phyloP scores from a whole-genome alignment of 2,329 filamentous ascomycete genomes.

The Ceratocystiopsis sp. region DNA sequence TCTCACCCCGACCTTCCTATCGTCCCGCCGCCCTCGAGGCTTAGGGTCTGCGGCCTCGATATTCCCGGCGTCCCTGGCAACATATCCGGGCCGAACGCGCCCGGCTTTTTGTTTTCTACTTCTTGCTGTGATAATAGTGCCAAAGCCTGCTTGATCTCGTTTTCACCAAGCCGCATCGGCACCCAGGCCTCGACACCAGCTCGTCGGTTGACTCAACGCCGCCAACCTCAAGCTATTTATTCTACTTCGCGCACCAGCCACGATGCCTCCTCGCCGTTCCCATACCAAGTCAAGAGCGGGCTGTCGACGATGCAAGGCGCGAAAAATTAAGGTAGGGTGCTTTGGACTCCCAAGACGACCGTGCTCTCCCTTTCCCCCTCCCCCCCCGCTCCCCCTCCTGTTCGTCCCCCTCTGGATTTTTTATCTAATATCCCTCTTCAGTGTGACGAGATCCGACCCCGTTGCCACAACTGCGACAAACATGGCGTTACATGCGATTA shows the following conservation, averaged over 20 bases:
- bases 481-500: conserved; percentile 52
- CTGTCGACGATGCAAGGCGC: conserved; percentile 46
- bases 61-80: too few species aligned
- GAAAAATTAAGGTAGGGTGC: conserved; percentile 48
- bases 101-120: too few species aligned
- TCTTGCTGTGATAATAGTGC: neutral
- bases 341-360: neutral
- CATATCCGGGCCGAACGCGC: too few species aligned
- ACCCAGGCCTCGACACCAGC: neutral
- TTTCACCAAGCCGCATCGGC: neutral
- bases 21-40: too few species aligned
- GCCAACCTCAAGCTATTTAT: too few species aligned
- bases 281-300: conserved; percentile 56
- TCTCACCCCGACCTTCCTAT: too few species aligned
- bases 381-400: too few species aligned
- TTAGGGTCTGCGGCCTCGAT: too few species aligned
- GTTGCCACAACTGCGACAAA: conserved; percentile 49
- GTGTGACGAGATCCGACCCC: conserved; percentile 50
- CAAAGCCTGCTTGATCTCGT: neutral
- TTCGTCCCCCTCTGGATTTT: too few species aligned
- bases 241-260: conserved; percentile 3
- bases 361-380: neutral
- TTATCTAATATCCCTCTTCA: conserved; percentile 12
- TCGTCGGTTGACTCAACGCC: neutral
- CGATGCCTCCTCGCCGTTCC: conserved; percentile 47